Percentiles rank a stretch among this genome's conserved stretches.
Evolutionary conservation across 768 basidiomycete genomes (phyloP).

Genomic region (Calvatia gigantea): DNA sequence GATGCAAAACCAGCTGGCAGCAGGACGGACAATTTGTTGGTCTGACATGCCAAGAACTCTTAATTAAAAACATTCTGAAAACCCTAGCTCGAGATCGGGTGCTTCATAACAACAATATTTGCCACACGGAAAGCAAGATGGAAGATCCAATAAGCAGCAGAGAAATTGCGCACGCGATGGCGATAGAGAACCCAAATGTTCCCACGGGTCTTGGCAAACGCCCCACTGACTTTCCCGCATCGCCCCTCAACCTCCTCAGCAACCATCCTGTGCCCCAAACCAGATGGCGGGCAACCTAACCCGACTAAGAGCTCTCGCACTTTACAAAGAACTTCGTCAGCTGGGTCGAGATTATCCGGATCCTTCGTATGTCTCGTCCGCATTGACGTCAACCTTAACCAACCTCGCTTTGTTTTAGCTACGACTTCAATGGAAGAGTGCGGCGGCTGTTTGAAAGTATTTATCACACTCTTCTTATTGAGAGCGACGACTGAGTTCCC

Average conservation of each 20-base stretch:
- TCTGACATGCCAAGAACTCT: not conserved
- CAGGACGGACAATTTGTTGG: not conserved
- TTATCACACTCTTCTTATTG: not conserved
- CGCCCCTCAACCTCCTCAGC: slow-evolving; percentile 3
- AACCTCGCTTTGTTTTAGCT: slow-evolving; percentile 32
- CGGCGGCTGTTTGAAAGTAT: slow-evolving; percentile 72
- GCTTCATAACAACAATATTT: not conserved
- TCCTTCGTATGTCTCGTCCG: slow-evolving; percentile 53
- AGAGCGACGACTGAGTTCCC: not conserved
- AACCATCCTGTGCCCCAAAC: not conserved
- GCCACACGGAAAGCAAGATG: not conserved
- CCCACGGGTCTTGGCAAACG: not conserved
- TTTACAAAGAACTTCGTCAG: slow-evolving; percentile 82
- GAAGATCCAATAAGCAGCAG: not conserved
- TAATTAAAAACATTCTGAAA: not conserved
- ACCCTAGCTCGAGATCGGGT: not conserved
- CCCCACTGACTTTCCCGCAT: not conserved
- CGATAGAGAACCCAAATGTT: not conserved
- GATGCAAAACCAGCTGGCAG: too few species aligned
- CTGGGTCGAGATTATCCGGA: slow-evolving; percentile 83
- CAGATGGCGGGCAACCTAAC: slow-evolving; percentile 47
- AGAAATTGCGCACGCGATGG: slow-evolving; percentile 5
- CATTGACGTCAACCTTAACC: slow-evolving; percentile 4
- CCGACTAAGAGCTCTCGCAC: slow-evolving; percentile 60
- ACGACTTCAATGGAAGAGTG: slow-evolving; percentile 74